A percentile compares a stretch with the other conserved stretches of the same genome.
Conservation (phyloP, 1,284 basidiomycete species). For the Ustilago xerochloae region DNA sequence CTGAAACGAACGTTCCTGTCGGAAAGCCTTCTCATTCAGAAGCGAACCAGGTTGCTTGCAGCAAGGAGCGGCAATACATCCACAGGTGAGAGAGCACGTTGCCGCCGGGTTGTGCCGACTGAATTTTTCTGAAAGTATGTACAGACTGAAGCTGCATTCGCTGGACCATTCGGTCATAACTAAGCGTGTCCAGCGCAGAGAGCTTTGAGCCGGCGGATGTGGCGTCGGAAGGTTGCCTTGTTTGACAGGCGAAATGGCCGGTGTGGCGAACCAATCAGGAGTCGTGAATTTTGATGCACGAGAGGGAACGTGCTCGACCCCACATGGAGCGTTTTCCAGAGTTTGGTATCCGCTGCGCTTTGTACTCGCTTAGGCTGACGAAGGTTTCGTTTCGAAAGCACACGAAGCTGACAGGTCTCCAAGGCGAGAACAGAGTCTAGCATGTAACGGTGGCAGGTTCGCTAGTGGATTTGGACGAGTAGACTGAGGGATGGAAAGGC, state of each 20-base stretch:
- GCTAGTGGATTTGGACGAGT: neutral
- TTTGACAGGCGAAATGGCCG: conserved; percentile 18
- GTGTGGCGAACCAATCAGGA: conserved; percentile 12
- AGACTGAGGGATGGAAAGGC: neutral
- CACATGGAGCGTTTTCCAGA: neutral
- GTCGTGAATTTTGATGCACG: conserved; percentile 9
- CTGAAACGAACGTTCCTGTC: neutral
- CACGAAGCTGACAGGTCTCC: no score
- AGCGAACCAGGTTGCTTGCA: no score
- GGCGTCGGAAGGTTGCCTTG: neutral
- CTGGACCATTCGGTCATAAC: no score
- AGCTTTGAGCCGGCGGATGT: neutral
- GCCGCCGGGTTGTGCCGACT: conserved; percentile 19
- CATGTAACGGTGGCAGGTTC: no score
- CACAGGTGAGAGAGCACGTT: conserved; percentile 8
- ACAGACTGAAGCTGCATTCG: no score
- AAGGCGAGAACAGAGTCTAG: neutral
- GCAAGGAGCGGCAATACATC: neutral
- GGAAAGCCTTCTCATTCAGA: no score
- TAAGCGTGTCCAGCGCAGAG: neutral
- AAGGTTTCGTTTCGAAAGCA: no score
- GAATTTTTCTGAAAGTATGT: neutral
- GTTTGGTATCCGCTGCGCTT: neutral
- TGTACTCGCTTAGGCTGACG: neutral
- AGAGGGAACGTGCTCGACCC: conserved; percentile 24